Percentiles rank a stretch among this genome's conserved stretches.
phyloP scores from a whole-genome alignment of 148 eudicot species.

The Diospyros kaki region DNA sequence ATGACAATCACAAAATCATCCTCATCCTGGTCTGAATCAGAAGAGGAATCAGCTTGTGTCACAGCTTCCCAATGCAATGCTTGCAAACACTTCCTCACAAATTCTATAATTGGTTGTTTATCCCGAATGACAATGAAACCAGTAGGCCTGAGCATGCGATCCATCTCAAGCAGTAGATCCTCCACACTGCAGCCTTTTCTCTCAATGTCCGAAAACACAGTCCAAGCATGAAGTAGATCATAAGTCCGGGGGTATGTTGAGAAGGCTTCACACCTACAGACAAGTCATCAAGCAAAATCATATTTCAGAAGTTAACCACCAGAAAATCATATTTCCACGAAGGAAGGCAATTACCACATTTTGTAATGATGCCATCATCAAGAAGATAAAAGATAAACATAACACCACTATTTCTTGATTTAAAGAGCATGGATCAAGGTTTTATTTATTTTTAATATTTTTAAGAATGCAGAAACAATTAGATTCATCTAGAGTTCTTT shows the following conservation, averaged over 20 bases:
- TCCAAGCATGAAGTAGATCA: conserved; percentile 98
- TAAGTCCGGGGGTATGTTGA: conserved; percentile 97
- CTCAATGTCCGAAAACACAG: conserved; percentile 72
- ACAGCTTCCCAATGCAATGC: conserved; percentile 95
- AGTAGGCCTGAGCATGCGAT: conserved; percentile 85
- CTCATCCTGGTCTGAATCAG: conserved; percentile 60
- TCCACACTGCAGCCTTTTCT: conserved; percentile 88
- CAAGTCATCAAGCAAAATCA: background rate
- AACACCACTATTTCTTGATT: background rate
- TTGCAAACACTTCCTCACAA: conserved; percentile 64
- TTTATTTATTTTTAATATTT: too few relatives aligned
- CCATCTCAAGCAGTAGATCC: conserved; percentile 91
- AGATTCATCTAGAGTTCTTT: too few relatives aligned
- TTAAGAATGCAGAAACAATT: too few relatives aligned
- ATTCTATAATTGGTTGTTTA: conserved; percentile 61
- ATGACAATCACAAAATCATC: conserved; percentile 62
- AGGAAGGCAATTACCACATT: background rate
- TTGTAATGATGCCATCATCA: background rate
- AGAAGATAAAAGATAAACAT: background rate
- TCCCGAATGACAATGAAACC: conserved; percentile 81
- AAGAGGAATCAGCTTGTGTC: conserved; percentile 46
- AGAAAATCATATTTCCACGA: background rate
- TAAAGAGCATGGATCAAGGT: too few relatives aligned
- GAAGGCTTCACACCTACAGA: conserved; percentile 89
- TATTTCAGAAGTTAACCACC: background rate